Base-by-base conservation (phyloP, 192 early-diverging fungal genomes). In the Phlyctochytrium planicorne region DNA sequence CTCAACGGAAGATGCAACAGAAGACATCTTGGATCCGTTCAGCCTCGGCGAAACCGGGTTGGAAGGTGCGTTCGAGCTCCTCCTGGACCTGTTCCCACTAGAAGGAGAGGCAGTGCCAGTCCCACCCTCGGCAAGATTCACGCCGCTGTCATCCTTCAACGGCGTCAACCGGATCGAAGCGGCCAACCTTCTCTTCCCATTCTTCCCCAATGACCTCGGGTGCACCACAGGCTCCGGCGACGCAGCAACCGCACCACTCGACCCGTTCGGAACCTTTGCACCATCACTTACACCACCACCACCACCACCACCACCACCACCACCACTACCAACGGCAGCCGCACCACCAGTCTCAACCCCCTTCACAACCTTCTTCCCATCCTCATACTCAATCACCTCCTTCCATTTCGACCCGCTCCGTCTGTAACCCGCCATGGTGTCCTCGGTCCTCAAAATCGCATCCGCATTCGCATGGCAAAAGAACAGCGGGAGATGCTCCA, bases 381-480 rank as follows among this genome's bases (percentile, higher is more conserved):
- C 68, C 14, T 36, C 17, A 32, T 82, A 82, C 14, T 66, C 62
- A 55, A 82, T 74, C 6, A 74, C 65, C 1, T 79, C 77, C 60
- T 77, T 78, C 80, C 80, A 82, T 25, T 36, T 30, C 27, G 74
- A 76, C 0, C 65, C 65, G 53, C 63, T 68, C 12, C 72, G 73
- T 0, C 56, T 36, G 59, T 76, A 82, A 16, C 80, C 80, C 10
- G 72, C 72, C 65, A 79, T 34, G 20, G 68, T 60, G 59, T 82
- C 80, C 34, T 70, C 68, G 52, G 62, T 63, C 29, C 75, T 34
- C 30, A 82, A 63, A 24, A 82, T 70, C 14, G 56, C 69, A 36
- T 82, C 80, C 27, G 74, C 74, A 37, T 82, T 82, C 32, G 80
- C 80, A 29, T 77, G 78, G 61, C 74, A 76, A 60, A 82, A 82